Percentiles rank a stretch among this genome's conserved stretches.
phyloP scores from a whole-genome alignment of 768 basidiomycete genomes.

The Glaciozyma antarctica region DNA sequence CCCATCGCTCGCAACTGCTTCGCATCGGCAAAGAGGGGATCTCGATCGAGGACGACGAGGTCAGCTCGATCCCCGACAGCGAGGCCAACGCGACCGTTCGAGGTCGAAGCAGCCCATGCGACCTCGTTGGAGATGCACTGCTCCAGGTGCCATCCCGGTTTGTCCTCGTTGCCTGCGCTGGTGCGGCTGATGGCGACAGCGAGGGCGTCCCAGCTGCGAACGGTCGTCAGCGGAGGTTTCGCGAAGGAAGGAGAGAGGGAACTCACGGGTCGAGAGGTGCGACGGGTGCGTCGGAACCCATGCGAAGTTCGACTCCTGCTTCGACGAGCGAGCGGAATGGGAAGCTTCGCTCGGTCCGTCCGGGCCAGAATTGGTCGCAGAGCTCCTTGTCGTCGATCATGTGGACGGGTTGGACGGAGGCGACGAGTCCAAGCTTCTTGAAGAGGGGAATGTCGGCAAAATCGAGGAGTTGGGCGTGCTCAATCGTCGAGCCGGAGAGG shows the following conservation, averaged over 20 bases:
- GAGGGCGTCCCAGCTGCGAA: constrained; percentile 18
- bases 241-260: no score
- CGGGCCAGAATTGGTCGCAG: constrained; percentile 33
- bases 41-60: background rate
- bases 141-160: constrained; percentile 31
- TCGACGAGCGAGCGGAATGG: constrained; percentile 29
- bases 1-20: constrained; percentile 28
- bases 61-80: no score
- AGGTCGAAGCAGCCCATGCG: constrained; percentile 34
- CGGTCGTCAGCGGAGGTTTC: no score
- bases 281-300: constrained; percentile 36
- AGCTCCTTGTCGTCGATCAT: constrained; percentile 35
- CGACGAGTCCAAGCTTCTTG: constrained; percentile 28
- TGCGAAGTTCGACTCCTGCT: constrained; percentile 30
- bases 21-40: constrained; percentile 25
- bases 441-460: constrained; percentile 33
- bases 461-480: constrained; percentile 35
- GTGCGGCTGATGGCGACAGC: constrained; percentile 28
- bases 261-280: constrained; percentile 30
- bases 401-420: constrained; percentile 35
- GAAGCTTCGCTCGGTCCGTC: constrained; percentile 30
- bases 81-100: background rate
- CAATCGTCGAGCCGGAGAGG: constrained; percentile 31
- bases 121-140: constrained; percentile 31
- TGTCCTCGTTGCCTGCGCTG: constrained; percentile 16